Conservation (phyloP, 179 eudicot species). For the Actinidia chinensis region DNA sequence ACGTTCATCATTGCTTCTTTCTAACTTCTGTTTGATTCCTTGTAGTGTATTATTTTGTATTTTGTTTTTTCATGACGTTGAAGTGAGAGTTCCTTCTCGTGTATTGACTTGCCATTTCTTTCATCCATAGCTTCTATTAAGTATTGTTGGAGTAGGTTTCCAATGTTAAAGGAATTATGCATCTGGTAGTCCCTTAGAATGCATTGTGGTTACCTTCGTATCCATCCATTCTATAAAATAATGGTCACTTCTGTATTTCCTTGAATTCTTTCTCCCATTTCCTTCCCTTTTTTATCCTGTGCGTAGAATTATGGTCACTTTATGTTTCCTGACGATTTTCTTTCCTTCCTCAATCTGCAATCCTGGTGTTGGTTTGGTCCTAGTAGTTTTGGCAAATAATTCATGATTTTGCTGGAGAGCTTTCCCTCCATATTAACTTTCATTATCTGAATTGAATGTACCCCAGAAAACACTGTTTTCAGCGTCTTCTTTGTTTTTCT, state of each 20-base stretch:
- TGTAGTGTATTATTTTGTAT: neutral
- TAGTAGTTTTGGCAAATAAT: neutral
- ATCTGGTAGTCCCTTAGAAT: neutral
- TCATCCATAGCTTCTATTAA: neutral
- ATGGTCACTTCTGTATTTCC: neutral
- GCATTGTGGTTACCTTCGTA: neutral
- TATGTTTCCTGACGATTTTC: neutral
- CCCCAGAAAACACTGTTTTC: neutral
- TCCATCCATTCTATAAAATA: neutral
- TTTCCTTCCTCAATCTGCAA: neutral
- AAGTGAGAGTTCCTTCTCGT: constrained; percentile 1
- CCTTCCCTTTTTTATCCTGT: neutral
- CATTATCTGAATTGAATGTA: neutral
- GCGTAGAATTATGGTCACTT: neutral
- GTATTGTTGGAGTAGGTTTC: neutral
- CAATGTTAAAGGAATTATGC: neutral
- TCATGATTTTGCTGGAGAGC: neutral
- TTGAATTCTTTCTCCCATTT: neutral
- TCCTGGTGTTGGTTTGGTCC: neutral
- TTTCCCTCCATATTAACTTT: too few relatives aligned
- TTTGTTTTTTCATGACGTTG: neutral
- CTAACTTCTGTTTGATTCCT: neutral
- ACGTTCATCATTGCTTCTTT: neutral
- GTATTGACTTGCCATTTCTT: neutral
- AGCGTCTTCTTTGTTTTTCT: neutral